These are phyloP conservation scores for Oryza glaberrima DNA, from an alignment of 176 grass and related monocot genomes.

Conservation along the genomic window DNA sequence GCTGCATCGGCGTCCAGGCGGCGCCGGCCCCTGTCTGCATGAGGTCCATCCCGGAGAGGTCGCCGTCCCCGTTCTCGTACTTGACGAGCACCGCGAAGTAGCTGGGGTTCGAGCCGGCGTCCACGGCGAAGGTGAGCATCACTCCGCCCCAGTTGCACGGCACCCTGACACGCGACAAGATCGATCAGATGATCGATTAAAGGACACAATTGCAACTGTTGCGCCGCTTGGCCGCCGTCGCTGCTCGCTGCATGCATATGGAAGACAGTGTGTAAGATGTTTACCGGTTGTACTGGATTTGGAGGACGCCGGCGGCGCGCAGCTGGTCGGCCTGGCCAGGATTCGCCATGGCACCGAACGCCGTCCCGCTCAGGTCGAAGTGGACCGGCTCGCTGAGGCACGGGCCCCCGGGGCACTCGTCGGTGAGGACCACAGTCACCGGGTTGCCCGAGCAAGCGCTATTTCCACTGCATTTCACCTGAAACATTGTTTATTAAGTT, in stretches of 20 bases:
- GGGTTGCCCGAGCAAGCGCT: conserved; percentile 55
- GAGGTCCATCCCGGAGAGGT: conserved; percentile 54
- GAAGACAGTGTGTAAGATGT: neutral
- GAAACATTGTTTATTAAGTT: neutral
- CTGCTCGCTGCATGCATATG: neutral
- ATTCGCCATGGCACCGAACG: conserved; percentile 68
- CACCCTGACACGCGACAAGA: conserved; percentile 26
- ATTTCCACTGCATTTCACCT: conserved; percentile 62
- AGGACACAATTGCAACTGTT: neutral
- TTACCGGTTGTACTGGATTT: conserved; percentile 59
- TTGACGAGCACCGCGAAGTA: conserved; percentile 69
- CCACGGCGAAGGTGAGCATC: conserved; percentile 54
- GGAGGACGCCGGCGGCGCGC: conserved; percentile 53
- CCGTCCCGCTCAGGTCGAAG: conserved; percentile 78
- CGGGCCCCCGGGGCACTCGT: conserved; percentile 51
- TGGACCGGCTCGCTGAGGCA: conserved; percentile 52
- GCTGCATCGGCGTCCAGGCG: conserved; percentile 46
- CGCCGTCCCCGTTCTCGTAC: conserved; percentile 59
- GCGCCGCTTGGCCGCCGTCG: neutral
- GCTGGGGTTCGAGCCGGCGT: conserved; percentile 64
- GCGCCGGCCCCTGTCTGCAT: conserved; percentile 29
- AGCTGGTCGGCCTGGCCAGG: conserved; percentile 57
- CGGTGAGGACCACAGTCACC: conserved; percentile 64
- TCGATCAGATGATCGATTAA: neutral
- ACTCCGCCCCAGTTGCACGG: conserved; percentile 60